phyloP scores from a whole-genome alignment of 176 grass and related monocot species.

The Oryza officinalis region DNA sequence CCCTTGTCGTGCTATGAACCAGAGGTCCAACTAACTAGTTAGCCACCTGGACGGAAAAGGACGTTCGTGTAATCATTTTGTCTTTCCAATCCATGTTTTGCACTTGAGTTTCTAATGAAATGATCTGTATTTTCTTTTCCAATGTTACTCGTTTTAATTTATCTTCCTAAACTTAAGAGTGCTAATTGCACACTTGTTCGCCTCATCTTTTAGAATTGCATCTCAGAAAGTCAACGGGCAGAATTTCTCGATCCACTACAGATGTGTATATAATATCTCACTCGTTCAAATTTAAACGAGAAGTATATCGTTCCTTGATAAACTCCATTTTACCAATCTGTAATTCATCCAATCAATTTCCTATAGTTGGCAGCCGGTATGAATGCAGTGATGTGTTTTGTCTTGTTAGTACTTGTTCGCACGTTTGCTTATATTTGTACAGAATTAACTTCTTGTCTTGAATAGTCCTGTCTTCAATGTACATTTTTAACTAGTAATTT shows the following conservation, averaged over 20 bases:
- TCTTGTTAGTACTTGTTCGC: no score
- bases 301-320: neutral
- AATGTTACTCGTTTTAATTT: neutral
- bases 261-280: neutral
- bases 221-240: neutral
- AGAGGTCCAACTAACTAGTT: neutral
- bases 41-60: neutral
- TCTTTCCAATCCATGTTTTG: neutral
- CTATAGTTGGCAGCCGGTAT: neutral
- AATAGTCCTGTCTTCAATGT: no score
- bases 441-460: no score
- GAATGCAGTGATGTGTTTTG: neutral
- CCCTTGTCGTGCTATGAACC: neutral
- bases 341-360: neutral
- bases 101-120: neutral
- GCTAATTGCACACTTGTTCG: neutral
- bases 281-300: neutral
- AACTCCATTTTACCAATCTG: neutral
- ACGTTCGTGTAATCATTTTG: neutral
- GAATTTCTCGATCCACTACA: neutral
- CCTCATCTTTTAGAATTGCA: neutral
- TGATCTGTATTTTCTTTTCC: neutral
- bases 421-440: no score
- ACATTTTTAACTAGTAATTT: no score
- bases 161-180: neutral